Conservation (phyloP, 352 stramenopile genomes). For the Globisporangium irregulare region DNA sequence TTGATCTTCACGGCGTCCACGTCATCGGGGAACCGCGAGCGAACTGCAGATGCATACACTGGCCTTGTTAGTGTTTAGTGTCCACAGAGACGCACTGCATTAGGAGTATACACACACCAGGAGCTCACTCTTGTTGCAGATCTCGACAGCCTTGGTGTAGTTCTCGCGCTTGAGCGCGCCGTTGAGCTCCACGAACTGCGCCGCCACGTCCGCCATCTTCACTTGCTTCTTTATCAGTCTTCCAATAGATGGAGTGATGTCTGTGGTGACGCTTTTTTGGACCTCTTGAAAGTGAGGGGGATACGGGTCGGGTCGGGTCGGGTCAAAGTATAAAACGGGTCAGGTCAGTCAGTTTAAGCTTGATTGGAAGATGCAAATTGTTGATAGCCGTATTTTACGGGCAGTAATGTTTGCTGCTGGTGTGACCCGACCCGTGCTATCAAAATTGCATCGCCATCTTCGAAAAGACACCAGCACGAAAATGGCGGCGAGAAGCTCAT, state of each 20-base stretch:
- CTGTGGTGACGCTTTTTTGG: conserved; percentile 7
- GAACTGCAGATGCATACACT: conserved; percentile 37
- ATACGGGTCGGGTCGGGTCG: not conserved
- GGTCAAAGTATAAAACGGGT: not conserved
- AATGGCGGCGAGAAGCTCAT: conserved; percentile 5
- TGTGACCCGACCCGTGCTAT: not conserved
- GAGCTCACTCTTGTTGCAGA: conserved; percentile 83
- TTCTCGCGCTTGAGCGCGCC: conserved; percentile 72
- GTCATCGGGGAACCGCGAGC: conserved; percentile 68
- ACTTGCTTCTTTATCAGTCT: not conserved
- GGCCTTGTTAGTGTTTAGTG: not conserved
- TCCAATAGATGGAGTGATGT: not conserved
- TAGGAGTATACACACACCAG: not conserved
- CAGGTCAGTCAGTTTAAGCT: not conserved
- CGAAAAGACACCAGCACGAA: conserved; percentile 7
- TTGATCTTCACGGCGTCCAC: conserved; percentile 79
- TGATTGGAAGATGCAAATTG: no score
- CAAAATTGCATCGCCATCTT: conserved; percentile 1
- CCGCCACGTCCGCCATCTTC: conserved; percentile 31
- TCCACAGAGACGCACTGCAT: not conserved
- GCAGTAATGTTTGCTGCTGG: not conserved
- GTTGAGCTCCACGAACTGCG: conserved; percentile 77
- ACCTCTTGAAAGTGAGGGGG: not conserved
- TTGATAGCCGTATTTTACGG: not conserved
- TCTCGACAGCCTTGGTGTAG: conserved; percentile 74